Evolutionary conservation across 345 rosid genomes (phyloP).

Genomic region (Schrenkiella parvula): DNA sequence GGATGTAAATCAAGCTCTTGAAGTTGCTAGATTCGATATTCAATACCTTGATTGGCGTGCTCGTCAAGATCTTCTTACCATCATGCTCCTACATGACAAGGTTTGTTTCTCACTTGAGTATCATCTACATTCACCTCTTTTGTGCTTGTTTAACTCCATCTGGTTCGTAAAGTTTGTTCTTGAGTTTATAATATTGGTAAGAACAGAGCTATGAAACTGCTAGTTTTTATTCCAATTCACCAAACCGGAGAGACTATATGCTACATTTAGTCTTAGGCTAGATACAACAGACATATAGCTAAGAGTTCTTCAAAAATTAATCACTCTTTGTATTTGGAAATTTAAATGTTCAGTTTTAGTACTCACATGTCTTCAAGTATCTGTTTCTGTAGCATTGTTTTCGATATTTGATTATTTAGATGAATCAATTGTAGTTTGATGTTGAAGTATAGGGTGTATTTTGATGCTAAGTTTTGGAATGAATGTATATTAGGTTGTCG

Average conservation of each 20-base stretch:
- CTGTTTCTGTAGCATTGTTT: background rate
- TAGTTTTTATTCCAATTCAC: too few relatives aligned
- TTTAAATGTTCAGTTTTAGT: background rate
- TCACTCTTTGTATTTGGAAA: background rate
- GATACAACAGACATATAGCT: background rate
- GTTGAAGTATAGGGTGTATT: background rate
- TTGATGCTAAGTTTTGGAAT: background rate
- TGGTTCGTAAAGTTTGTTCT: background rate
- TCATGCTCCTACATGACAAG: constrained; percentile 96
- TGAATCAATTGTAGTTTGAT: background rate
- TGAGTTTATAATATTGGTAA: background rate
- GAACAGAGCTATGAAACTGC: background rate
- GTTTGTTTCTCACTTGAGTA: constrained; percentile 28
- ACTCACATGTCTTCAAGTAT: background rate
- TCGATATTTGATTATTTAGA: background rate
- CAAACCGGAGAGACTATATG: background rate
- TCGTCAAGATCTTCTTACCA: constrained; percentile 89
- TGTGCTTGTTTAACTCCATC: background rate
- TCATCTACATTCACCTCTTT: constrained; percentile 9
- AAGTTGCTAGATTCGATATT: constrained; percentile 89
- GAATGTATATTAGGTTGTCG: constrained; percentile 66
- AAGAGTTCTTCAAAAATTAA: background rate
- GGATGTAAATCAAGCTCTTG: constrained; percentile 86
- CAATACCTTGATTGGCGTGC: constrained; percentile 97
- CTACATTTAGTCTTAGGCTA: constrained; percentile 1